phyloP scores from a whole-genome alignment of 768 basidiomycete species.

The Phylloporus rhodoxanthus region DNA sequence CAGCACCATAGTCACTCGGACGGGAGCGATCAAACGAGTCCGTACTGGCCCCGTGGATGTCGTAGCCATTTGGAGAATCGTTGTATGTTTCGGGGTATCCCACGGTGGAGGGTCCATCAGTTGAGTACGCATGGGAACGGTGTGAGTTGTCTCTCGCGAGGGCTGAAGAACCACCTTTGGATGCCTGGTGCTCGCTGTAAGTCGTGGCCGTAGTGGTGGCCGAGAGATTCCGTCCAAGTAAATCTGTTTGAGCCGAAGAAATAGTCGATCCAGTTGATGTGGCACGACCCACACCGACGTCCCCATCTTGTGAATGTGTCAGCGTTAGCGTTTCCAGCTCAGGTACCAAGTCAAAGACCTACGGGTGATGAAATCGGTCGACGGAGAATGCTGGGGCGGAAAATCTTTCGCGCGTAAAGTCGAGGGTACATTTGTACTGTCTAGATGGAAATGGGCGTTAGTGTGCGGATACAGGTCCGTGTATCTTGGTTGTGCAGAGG shows the following conservation, averaged over 20 bases:
- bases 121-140: constrained; percentile 15
- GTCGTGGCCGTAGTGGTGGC: constrained; percentile 23
- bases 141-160: constrained; percentile 14
- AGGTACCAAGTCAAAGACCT: constrained; percentile 7
- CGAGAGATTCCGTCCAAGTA: constrained; percentile 24
- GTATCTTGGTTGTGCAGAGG: constrained; percentile 16
- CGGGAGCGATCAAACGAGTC: constrained; percentile 26
- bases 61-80: constrained; percentile 18
- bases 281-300: constrained; percentile 22
- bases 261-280: constrained; percentile 25
- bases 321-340: constrained; percentile 2
- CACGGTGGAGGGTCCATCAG: constrained; percentile 22
- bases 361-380: constrained; percentile 22
- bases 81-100: constrained; percentile 12
- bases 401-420: constrained; percentile 18
- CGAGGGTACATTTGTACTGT: constrained; percentile 6
- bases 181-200: constrained; percentile 13
- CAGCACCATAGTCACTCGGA: constrained; percentile 15
- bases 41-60: constrained; percentile 13
- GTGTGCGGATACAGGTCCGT: constrained; percentile 13
- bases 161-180: constrained; percentile 13
- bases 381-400: constrained; percentile 14
- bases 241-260: constrained; percentile 23
- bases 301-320: constrained; percentile 10
- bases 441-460: constrained; percentile 11